Base-by-base conservation (phyloP, 345 rosid genomes). In the Balakata baccata region DNA sequence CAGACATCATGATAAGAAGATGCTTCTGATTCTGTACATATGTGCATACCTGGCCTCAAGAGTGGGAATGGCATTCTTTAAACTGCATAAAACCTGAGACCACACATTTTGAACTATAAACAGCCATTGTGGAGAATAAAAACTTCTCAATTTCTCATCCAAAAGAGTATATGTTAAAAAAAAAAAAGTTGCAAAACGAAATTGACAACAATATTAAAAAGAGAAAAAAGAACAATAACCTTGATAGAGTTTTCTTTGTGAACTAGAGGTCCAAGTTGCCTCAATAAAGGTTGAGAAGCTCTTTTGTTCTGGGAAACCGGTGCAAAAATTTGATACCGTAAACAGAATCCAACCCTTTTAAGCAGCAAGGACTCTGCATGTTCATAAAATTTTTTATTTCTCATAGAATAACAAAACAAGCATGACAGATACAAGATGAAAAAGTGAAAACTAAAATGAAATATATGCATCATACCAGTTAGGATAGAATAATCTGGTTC, bases 41-140 rank as follows among this genome's bases (percentile, higher is more conserved):
- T 38, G 45, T 12, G 52, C 75, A 73, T 88, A 94, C 98, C 94
- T 72, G 69, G 85, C 93, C 78, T 85, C 87, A 3, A 91, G 20
- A 29, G 86, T 61, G 59, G 85, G 72, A 77, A 86, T 64, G 47
- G 85, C 90, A 78, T 76, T 85, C 85, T 78, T 83, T 82, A 84
- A 90, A 81, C 83, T 47, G 45, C 93, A 88, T 1, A 68, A 76
- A 68, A 89, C 81, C 96, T 89, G 78, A 66, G 38, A 59, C 68
- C 46, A 38, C 12, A 49, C 23, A n/a, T 46, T 73, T 11, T 38
- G 43, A 61, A 23, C 25, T 25, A 20, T 39, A 43, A 56, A 76
- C 0, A 38, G 47, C 41, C 20, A 38, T 43, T 17, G n/a, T 16
- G 11, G 23, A 29, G n/a, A 57, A 25, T 16, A 47, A 8, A 11